Conservation (phyloP, 805 yeast genomes). For the Cyberlindnera petersonii region DNA sequence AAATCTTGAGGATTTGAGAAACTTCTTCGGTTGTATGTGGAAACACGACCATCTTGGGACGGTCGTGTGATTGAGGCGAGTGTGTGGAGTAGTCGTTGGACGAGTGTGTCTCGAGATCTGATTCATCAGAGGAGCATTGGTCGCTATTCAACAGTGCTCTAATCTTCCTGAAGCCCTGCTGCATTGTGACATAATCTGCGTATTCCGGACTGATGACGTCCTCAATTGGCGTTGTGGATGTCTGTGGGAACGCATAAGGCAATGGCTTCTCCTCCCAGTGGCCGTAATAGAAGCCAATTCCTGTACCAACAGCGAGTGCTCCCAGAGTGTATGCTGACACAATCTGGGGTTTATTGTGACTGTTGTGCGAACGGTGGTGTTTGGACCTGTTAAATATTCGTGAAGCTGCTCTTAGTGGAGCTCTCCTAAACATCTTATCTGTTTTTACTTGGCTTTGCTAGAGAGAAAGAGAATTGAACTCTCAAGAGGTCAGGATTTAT, state of each 20-base stretch:
- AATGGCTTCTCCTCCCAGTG: conserved; percentile 14
- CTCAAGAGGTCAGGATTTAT: too few species aligned
- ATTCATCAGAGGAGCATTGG: conserved; percentile 26
- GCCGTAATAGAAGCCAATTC: conserved; percentile 16
- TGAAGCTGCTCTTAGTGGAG: background rate
- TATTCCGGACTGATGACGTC: conserved; percentile 18
- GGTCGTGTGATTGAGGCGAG: conserved; percentile 39
- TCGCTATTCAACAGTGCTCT: conserved; percentile 12
- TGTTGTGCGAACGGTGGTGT: conserved; percentile 3
- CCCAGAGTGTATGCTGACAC: conserved; percentile 6
- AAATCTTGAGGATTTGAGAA: conserved; percentile 47
- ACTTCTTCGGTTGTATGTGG: conserved; percentile 56
- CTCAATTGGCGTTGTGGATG: conserved; percentile 19
- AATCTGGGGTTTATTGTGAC: background rate
- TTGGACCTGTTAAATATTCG: background rate
- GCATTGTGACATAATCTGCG: conserved; percentile 12
- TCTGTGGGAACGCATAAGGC: conserved; percentile 16
- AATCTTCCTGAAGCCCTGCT: conserved; percentile 14
- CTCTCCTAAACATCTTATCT: background rate
- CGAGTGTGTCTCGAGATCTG: conserved; percentile 38
- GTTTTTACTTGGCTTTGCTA: too few species aligned
- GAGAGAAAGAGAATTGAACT: too few species aligned
- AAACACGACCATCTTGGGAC: conserved; percentile 46
- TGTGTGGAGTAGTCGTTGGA: conserved; percentile 49
- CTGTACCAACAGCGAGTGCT: conserved; percentile 10